Evolutionary conservation across 75 land plant genomes (phyloP), one percentile per base, ranked within the genome.

Genomic region (Isoetes taiwanensis): DNA sequence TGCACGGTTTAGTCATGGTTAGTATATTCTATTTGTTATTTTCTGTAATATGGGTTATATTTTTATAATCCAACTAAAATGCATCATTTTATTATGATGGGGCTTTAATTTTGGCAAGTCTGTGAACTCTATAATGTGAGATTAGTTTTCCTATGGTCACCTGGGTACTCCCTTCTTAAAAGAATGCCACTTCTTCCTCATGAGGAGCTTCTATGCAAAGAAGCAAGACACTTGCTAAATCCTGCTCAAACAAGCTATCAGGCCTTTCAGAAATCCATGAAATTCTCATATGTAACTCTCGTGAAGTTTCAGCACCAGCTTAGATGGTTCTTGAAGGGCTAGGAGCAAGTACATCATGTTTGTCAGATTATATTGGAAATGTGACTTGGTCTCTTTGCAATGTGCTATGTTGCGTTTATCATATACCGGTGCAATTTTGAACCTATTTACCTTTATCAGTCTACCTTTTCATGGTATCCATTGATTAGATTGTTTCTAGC

Each of bases 61-160:
- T n/a, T n/a, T n/a, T n/a, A n/a, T n/a, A n/a, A n/a, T n/a, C n/a
- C n/a, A n/a, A n/a, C n/a, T n/a, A n/a, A n/a, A n/a, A n/a, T n/a
- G n/a, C n/a, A n/a, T n/a, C n/a, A n/a, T 43, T 43, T 17, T 43
- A 6, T 37, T 10, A 37, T 37, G 39, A 10, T 10, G 14, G 85
- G 96, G 96, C 43, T 90, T 90, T 62, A 90, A 90, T 65, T 90
- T 90, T 72, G 96, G 96, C 6, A 90, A 90, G 64, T 90, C 96
- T 25, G 96, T 90, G 11, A 90, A 90, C 66, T 90, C 85, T 72
- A 90, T 86, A 25, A 72, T 76, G 65, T 77, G 72, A 46, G 86
- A 90, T 66, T 90, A 90, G 96, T 90, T 85, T 62, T 78, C 81
- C n/a, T 60, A 78, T 64, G 96, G 6, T 72, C 78, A 38, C 65